Conservation (phyloP, 352 stramenopile genomes). For the Phytopythium helicoides region DNA sequence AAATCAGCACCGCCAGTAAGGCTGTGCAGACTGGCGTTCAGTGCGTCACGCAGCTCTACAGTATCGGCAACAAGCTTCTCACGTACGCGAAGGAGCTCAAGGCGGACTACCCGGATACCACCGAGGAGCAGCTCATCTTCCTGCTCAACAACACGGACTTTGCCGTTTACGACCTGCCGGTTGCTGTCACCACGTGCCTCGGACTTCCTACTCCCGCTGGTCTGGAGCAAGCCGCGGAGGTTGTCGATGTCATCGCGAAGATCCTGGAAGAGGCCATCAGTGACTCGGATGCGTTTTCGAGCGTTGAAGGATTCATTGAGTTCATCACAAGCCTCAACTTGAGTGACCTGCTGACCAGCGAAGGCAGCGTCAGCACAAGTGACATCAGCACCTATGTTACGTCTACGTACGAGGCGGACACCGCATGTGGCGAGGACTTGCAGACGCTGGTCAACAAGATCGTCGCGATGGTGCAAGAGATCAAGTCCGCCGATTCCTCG, state of each 20-base stretch:
- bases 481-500: slow-evolving; percentile 23
- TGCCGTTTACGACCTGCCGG: slow-evolving; percentile 43
- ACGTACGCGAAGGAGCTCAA: slow-evolving; percentile 38
- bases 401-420: no score
- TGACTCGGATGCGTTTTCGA: slow-evolving; percentile 40
- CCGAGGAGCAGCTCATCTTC: slow-evolving; percentile 44
- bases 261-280: slow-evolving; percentile 32
- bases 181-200: slow-evolving; percentile 42
- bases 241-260: slow-evolving; percentile 26
- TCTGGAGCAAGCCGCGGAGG: slow-evolving; percentile 32
- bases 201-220: slow-evolving; percentile 18
- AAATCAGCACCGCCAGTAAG: slow-evolving; percentile 36
- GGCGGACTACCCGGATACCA: slow-evolving; percentile 32
- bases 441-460: slow-evolving; percentile 48
- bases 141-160: slow-evolving; percentile 60
- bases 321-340: slow-evolving; percentile 17
- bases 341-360: no score
- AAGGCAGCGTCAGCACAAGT: no score
- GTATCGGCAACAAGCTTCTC: slow-evolving; percentile 38
- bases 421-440: slow-evolving; percentile 39
- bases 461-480: slow-evolving; percentile 31
- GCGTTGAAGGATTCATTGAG: slow-evolving; percentile 24
- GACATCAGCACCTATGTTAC: no score
- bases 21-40: slow-evolving; percentile 39
- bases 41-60: slow-evolving; percentile 52